A percentile compares a stretch with the other conserved stretches of the same genome.
phyloP scores from a whole-genome alignment of 441 rosid species.

The Syzygium syzygioides region DNA sequence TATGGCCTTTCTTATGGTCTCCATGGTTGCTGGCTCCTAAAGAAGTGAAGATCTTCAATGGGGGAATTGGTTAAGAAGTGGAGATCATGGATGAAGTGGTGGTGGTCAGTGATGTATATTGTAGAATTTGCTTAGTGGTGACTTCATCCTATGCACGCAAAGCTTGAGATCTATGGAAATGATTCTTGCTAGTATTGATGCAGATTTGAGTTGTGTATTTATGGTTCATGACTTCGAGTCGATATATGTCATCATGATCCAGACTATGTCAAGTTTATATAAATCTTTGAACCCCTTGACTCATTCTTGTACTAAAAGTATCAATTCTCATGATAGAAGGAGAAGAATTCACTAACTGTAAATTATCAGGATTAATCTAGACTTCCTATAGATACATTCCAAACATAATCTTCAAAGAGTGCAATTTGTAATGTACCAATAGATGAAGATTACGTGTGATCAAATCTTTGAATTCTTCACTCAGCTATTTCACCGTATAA shows the following conservation, averaged over 20 bases:
- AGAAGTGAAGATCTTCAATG: not conserved
- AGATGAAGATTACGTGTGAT: not conserved
- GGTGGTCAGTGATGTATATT: not conserved
- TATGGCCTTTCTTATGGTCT: slow-evolving; percentile 86
- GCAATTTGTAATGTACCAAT: not conserved
- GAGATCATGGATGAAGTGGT: not conserved
- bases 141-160: not conserved
- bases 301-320: too few species aligned
- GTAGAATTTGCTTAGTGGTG: not conserved
- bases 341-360: not conserved
- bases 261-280: not conserved
- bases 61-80: not conserved
- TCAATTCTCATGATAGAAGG: too few species aligned
- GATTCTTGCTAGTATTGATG: not conserved
- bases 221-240: not conserved
- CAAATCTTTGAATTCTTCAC: not conserved
- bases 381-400: not conserved
- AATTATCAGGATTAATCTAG: too few species aligned
- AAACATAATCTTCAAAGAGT: not conserved
- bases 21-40: slow-evolving; percentile 96
- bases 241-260: not conserved
- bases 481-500: not conserved
- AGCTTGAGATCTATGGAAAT: not conserved
- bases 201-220: not conserved
- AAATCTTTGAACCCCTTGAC: not conserved